These are phyloP conservation scores for Aspergillus neoniger DNA, from an alignment of 2,329 filamentous ascomycete genomes.

Conservation along the genomic window DNA sequence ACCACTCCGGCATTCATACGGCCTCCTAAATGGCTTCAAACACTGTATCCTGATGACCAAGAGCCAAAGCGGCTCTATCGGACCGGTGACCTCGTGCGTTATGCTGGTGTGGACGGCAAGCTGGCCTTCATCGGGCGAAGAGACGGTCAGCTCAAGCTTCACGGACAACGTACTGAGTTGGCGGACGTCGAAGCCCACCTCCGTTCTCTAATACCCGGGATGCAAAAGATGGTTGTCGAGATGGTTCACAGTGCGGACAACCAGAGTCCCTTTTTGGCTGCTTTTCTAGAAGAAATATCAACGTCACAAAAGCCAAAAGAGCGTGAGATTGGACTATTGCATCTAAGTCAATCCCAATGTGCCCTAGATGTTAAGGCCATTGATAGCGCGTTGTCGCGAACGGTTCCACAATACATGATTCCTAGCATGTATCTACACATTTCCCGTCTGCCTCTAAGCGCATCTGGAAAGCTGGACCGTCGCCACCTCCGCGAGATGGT, in stretches of 20 bases:
- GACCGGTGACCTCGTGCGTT: neutral
- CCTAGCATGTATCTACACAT: neutral
- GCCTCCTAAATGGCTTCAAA: neutral
- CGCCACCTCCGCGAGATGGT: neutral
- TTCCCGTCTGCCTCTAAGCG: neutral
- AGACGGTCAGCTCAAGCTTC: neutral
- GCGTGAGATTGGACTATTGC: neutral
- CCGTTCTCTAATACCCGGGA: neutral
- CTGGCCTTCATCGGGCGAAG: neutral
- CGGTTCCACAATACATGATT: neutral
- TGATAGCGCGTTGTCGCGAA: neutral
- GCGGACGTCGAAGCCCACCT: neutral
- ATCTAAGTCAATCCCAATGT: neutral
- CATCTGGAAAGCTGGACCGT: neutral
- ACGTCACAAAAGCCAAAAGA: neutral
- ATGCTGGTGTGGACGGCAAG: neutral
- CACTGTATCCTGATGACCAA: neutral
- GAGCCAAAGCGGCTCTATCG: neutral
- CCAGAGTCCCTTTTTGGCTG: neutral
- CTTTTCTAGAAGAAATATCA: neutral
- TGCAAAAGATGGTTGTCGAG: neutral
- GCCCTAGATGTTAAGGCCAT: neutral
- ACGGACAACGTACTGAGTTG: neutral
- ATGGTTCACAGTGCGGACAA: neutral
- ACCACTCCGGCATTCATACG: neutral